phyloP scores from a whole-genome alignment of 768 basidiomycete genomes.

The Boletus rex-veris region DNA sequence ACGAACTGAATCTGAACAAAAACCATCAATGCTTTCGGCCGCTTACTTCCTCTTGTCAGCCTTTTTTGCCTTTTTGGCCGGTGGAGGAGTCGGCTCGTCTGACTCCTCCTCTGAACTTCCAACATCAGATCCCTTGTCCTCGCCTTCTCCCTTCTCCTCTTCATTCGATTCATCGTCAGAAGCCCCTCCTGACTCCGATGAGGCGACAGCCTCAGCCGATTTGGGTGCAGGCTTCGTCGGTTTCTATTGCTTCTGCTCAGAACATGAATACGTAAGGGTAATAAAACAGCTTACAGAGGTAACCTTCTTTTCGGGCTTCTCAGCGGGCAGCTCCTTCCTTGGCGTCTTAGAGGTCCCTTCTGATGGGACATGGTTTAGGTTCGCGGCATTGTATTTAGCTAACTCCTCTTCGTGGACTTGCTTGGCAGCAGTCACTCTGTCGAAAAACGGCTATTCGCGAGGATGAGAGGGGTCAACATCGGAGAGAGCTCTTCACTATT shows the following conservation, averaged over 20 bases:
- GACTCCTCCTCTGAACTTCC: slow-evolving; percentile 23
- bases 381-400: slow-evolving; percentile 58
- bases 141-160: slow-evolving; percentile 24
- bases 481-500: slow-evolving; percentile 26
- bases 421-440: slow-evolving; percentile 55
- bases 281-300: slow-evolving; percentile 16
- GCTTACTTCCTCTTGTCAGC: slow-evolving; percentile 25
- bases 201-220: slow-evolving; percentile 22
- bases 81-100: slow-evolving; percentile 28
- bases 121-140: slow-evolving; percentile 21
- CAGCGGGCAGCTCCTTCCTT: slow-evolving; percentile 23
- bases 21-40: not conserved
- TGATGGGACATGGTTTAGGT: slow-evolving; percentile 47
- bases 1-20: slow-evolving; percentile 3
- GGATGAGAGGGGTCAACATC: not conserved
- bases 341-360: slow-evolving; percentile 39
- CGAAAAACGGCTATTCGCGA: slow-evolving; percentile 29
- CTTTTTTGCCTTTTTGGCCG: slow-evolving; percentile 30
- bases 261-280: slow-evolving; percentile 4
- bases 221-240: slow-evolving; percentile 22
- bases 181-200: slow-evolving; percentile 30
- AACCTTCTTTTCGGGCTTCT: slow-evolving; percentile 28
- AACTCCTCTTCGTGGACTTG: slow-evolving; percentile 61
- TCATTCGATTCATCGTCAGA: slow-evolving; percentile 22
- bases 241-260: slow-evolving; percentile 26